Base-by-base conservation (phyloP, 2,329 filamentous ascomycete species). In the Keithomyces neogunnii region DNA sequence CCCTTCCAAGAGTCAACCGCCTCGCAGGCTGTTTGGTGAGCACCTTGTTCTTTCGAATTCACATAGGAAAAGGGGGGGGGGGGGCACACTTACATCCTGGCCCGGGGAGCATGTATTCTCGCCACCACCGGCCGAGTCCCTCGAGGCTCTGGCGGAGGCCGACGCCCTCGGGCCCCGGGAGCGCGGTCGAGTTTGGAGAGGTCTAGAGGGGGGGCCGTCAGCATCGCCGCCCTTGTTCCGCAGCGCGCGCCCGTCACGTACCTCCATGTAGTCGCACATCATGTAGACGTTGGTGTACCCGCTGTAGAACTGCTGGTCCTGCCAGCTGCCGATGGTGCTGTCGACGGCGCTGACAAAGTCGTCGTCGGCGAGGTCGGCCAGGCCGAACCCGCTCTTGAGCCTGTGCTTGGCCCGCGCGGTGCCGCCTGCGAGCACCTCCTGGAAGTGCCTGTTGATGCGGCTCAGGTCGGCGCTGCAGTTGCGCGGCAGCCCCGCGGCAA, bases 401-500 rank as follows among this genome's bases (percentile, higher is more conserved):
- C 79, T 63, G 4, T 62, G 55, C 49, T 63, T 63, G 36, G 59
- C 61, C 33, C 64, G 59, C 3, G 49, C 42, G 9, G 48, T 50
- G 53, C 69, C 65, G 46, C 65, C 62, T 31, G 71, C 65, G 8
- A 79, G 66, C 48, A 77, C 71, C 47, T 69, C 69, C 62, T 80
- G 76, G 6, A 77, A 62, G 19, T 74, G 61, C 46, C 73, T 62
- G 11, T 73, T 73, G 33, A 77, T 60, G 53, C 69, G 80, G 59
- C 84, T 79, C 1, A 82, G 82, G 5, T 77, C 75, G 1, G 71
- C 66, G 46, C 89, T 76, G 63, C 88, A 92, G 48, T 80, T 77
- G 2, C 72, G 62, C 64, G 76, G 75, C 1, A 69, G 68, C 38
- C 67, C 77, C 11, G 69, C 57, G 11, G 70, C 66, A 1, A 73